Conservation (phyloP, 2,329 filamentous ascomycete species). For the Venturia oleaginea region DNA sequence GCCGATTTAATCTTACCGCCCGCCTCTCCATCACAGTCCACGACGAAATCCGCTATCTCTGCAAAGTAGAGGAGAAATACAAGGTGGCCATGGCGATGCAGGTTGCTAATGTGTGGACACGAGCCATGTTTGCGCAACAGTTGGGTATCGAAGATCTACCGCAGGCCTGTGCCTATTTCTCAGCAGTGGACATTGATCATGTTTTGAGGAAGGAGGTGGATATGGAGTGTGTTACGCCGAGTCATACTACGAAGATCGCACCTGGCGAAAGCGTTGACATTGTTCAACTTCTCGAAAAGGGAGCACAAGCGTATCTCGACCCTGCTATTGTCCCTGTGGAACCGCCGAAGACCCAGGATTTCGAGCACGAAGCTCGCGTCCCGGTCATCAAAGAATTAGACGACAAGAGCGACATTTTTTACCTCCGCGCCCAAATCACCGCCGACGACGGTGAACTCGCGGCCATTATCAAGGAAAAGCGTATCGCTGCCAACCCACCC, state of each 20-base stretch:
- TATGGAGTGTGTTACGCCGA: conserved; percentile 93
- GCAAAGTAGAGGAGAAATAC: conserved; percentile 78
- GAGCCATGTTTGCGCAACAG: conserved; percentile 97
- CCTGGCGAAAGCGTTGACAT: conserved; percentile 87
- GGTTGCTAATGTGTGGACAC: conserved; percentile 89
- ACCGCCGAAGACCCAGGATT: background rate
- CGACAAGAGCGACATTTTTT: background rate
- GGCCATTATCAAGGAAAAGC: conserved; percentile 12
- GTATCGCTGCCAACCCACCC: background rate
- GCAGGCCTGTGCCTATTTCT: conserved; percentile 91
- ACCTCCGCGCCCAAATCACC: conserved; percentile 13
- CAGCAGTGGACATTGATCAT: conserved; percentile 87
- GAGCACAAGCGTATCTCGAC: conserved; percentile 59
- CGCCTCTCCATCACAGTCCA: conserved; percentile 90
- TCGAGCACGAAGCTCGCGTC: background rate
- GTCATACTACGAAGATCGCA: conserved; percentile 66
- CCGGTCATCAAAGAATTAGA: conserved; percentile 13
- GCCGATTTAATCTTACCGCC: conserved; percentile 75
- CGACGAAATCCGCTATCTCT: conserved; percentile 93
- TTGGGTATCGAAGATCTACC: conserved; percentile 87
- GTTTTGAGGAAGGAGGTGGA: conserved; percentile 97
- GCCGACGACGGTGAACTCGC: conserved; percentile 7
- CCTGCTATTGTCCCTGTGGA: conserved; percentile 25
- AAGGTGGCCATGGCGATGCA: conserved; percentile 86
- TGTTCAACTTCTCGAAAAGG: conserved; percentile 62